Percentiles rank a stretch among this genome's conserved stretches.
phyloP scores from a whole-genome alignment of 352 stramenopile species.

The Phytopythium delawarense region DNA sequence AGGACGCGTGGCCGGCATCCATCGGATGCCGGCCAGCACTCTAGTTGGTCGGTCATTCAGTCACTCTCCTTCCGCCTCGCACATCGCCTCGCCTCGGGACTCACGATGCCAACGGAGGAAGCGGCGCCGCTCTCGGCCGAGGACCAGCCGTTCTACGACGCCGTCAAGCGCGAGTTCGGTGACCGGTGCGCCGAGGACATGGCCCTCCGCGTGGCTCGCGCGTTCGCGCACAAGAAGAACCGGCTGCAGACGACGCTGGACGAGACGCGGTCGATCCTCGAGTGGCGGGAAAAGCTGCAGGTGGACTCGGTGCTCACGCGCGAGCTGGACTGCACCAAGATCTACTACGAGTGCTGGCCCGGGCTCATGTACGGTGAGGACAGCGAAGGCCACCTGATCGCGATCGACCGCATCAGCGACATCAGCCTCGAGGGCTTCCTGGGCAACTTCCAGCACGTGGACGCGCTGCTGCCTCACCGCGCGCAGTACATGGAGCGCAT shows the following conservation, averaged over 20 bases:
- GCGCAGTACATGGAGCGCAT: conserved; percentile 79
- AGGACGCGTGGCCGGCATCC: not conserved
- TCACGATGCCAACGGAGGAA: conserved; percentile 41
- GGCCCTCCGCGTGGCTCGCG: conserved; percentile 50
- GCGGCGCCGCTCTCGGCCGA: conserved; percentile 34
- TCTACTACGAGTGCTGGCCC: conserved; percentile 68
- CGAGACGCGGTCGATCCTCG: conserved; percentile 60
- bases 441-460: conserved; percentile 47
- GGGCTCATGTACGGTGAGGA: conserved; percentile 70
- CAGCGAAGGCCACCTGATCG: conserved; percentile 62
- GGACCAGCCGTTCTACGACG: conserved; percentile 60
- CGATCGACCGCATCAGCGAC: conserved; percentile 58
- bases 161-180: conserved; percentile 44
- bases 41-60: not conserved
- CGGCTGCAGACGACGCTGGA: conserved; percentile 56
- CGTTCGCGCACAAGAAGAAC: conserved; percentile 59
- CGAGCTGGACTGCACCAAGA: conserved; percentile 49
- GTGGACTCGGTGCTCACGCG: conserved; percentile 46
- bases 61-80: not conserved
- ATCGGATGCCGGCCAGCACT: not conserved
- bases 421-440: conserved; percentile 63
- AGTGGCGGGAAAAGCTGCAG: conserved; percentile 40
- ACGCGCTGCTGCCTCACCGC: conserved; percentile 57
- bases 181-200: conserved; percentile 59
- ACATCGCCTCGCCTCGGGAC: not conserved